Base-by-base conservation (phyloP, 495 filamentous ascomycete species). In the Talaromyces borbonicus region DNA sequence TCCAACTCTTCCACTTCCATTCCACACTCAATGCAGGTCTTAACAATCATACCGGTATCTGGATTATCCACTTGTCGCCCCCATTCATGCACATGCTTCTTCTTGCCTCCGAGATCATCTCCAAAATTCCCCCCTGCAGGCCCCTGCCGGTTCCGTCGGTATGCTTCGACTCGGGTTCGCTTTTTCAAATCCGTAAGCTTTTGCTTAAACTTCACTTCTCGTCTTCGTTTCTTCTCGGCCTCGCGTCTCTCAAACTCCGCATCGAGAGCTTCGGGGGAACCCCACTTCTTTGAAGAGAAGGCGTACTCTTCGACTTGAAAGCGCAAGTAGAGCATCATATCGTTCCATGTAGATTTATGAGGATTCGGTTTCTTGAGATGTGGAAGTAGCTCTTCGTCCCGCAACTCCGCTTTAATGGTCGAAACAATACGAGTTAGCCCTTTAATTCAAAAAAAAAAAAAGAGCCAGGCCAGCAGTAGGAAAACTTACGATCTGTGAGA, bases 1-100 rank as follows among this genome's bases (percentile, higher is more conserved):
- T 93, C 89, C 58, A 96, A 58, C 65, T 97, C 93, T 58, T 99
- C 93, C 41, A 96, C 84, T 66, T 97, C 90, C 86, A 97, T 94
- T 18, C 87, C 85, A 65, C 93, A 99, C 25, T 80, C 83, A 43
- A 83, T 73, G 61, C 92, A 97, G 3, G 77, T 87, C 73, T 89
- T 93, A 37, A 85, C 80, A 15, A 73, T 83, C 56, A 84, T 76
- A 0, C 89, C 93, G 1, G 72, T 78, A 37, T 90, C 84, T 29
- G 75, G 80, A 56, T 90, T 84, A 61, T 87, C 79, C 14, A 96
- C 74, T 5, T 77, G 63, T 15, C 81, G 65, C 0, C 92, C 92
- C 92, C 92, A 98, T 58, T 93, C 80, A 71, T 98, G 93, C 40
- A 85, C 81, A 74, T 98, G 92, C 57, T 78, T 85, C 15, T 76